phyloP scores from a whole-genome alignment of 495 filamentous ascomycete species.

The Aspergillus wentii region DNA sequence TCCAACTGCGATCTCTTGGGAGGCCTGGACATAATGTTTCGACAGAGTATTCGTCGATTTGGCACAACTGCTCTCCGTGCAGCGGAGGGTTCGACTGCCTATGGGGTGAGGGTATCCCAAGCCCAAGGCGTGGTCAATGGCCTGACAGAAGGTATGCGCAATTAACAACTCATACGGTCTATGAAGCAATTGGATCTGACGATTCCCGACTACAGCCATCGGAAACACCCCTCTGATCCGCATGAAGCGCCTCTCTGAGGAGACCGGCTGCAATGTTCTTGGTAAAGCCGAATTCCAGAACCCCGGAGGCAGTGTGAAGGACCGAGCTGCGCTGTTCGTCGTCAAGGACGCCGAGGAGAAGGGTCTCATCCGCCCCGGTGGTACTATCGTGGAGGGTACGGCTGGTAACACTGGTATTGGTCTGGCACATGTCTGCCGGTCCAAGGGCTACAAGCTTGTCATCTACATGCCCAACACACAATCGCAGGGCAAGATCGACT shows the following conservation, averaged over 20 bases:
- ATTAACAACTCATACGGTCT: constrained; percentile 1
- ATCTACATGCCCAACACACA: constrained; percentile 99
- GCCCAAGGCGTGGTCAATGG: constrained; percentile 82
- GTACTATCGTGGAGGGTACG: constrained; percentile 94
- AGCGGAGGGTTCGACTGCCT: constrained; percentile 52
- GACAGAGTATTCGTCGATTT: constrained; percentile 51
- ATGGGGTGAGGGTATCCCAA: constrained; percentile 64
- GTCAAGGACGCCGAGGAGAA: constrained; percentile 89
- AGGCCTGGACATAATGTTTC: constrained; percentile 44
- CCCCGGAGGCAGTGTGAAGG: constrained; percentile 93
- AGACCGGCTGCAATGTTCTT: constrained; percentile 91
- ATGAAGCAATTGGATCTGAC: constrained; percentile 1
- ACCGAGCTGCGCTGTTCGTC: constrained; percentile 91
- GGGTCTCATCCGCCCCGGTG: constrained; percentile 74
- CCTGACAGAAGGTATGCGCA: constrained; percentile 70
- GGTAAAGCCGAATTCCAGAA: constrained; percentile 99
- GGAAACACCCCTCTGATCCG: constrained; percentile 95
- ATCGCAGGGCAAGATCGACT: constrained; percentile 94
- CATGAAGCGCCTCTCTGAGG: constrained; percentile 78
- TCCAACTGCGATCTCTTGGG: constrained; percentile 3
- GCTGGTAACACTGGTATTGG: constrained; percentile 98
- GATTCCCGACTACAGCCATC: constrained; percentile 58
- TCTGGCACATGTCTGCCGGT: constrained; percentile 91
- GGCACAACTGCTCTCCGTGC: constrained; percentile 49
- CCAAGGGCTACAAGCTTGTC: constrained; percentile 87